Conservation (phyloP, 495 filamentous ascomycete species). For the Aspergillus nanangensis region DNA sequence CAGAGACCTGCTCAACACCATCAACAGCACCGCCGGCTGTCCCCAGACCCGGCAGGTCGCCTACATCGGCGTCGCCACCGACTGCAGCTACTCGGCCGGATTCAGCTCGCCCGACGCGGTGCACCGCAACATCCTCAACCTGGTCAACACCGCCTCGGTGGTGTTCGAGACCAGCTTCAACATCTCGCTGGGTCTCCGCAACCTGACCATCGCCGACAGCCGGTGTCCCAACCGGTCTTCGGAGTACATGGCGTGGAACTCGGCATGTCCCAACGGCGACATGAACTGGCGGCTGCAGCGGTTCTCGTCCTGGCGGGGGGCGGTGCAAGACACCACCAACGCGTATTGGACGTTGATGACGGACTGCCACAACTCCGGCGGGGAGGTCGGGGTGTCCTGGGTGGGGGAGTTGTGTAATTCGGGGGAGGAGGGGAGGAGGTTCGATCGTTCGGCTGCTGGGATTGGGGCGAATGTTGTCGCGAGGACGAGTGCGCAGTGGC, state of each 20-base stretch:
- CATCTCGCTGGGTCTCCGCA: conserved; percentile 76
- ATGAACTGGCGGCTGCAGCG: conserved; percentile 72
- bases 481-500: conserved; percentile 65
- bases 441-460: conserved; percentile 24
- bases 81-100: conserved; percentile 71
- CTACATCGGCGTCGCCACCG: conserved; percentile 73
- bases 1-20: conserved; percentile 19
- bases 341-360: conserved; percentile 86
- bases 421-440: neutral
- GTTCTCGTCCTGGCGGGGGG: conserved; percentile 85
- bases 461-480: conserved; percentile 77
- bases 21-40: conserved; percentile 73
- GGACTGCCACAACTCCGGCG: conserved; percentile 65
- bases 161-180: conserved; percentile 85
- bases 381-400: conserved; percentile 84
- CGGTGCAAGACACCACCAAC: conserved; percentile 65
- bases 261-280: conserved; percentile 51
- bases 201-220: conserved; percentile 64
- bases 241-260: conserved; percentile 66
- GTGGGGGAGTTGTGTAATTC: conserved; percentile 73
- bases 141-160: conserved; percentile 75
- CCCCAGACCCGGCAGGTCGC: conserved; percentile 74
- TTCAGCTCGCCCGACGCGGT: conserved; percentile 60
- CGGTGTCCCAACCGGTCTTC: conserved; percentile 61
- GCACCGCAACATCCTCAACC: conserved; percentile 62